These are phyloP conservation scores for Marchantia polymorpha DNA, from an alignment of 225 moss, liverwort and hornwort species.

Conservation along the genomic window DNA sequence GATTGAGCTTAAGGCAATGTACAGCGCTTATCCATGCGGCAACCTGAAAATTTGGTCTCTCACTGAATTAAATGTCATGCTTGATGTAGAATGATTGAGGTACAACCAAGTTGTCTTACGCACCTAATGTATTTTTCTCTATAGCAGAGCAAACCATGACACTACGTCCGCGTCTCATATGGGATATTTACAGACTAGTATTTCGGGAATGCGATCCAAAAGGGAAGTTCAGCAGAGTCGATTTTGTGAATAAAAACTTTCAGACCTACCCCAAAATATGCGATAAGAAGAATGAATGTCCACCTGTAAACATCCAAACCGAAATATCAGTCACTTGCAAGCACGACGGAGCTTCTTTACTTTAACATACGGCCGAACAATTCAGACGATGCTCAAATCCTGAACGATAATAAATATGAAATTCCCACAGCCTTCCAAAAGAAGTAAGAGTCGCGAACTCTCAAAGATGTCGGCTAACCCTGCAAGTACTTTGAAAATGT, in stretches of 20 bases:
- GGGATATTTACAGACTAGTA: no score
- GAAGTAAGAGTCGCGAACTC: not conserved
- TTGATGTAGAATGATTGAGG: not conserved
- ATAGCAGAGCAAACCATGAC: not conserved
- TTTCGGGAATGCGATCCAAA: no score
- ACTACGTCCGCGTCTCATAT: no score
- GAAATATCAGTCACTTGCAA: not conserved
- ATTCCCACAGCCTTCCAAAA: no score
- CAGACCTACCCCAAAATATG: constrained; percentile 38
- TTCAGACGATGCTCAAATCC: not conserved
- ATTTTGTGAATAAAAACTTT: not conserved
- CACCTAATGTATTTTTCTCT: not conserved
- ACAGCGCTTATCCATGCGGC: constrained; percentile 18
- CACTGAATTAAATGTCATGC: not conserved
- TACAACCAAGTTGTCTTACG: not conserved
- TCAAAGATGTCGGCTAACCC: not conserved
- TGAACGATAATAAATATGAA: not conserved
- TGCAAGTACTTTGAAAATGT: not conserved
- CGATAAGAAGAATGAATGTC: constrained; percentile 27
- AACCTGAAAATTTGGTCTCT: constrained; percentile 5
- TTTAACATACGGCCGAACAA: not conserved
- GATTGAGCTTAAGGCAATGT: constrained; percentile 6
- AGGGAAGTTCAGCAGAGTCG: not conserved
- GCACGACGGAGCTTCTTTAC: not conserved
- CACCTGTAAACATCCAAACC: constrained; percentile 31